Percentiles rank a stretch among this genome's conserved stretches.
phyloP scores from a whole-genome alignment of 148 eudicot genomes.

The Selenicereus undatus region DNA sequence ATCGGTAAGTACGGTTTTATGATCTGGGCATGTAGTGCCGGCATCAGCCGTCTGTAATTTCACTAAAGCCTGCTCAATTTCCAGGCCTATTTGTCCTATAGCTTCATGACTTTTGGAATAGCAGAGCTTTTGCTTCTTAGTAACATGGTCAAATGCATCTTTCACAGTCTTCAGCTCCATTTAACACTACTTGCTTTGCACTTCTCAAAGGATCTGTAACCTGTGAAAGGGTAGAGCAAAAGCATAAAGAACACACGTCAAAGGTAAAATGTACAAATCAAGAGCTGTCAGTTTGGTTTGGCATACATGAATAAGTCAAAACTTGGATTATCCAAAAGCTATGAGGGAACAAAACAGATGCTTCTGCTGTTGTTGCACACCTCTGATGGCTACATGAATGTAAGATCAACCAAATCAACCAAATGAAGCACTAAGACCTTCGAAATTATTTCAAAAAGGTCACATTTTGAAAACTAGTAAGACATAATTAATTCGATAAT shows the following conservation, averaged over 20 bases:
- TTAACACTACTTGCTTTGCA: background rate
- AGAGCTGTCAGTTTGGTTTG: background rate
- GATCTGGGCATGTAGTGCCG: conserved; percentile 31
- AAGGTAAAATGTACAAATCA: background rate
- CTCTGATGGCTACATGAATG: background rate
- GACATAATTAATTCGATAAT: background rate
- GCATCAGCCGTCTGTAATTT: conserved; percentile 44
- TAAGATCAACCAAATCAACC: background rate
- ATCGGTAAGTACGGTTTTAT: conserved; percentile 46
- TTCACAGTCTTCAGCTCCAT: conserved; percentile 80
- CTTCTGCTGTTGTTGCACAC: background rate
- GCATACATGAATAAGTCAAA: background rate
- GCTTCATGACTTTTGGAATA: conserved; percentile 61
- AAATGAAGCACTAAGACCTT: background rate
- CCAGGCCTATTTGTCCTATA: conserved; percentile 50
- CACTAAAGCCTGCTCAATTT: conserved; percentile 57
- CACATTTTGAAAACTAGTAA: background rate
- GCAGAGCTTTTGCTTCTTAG: conserved; percentile 74
- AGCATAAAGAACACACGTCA: background rate
- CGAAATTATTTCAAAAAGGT: background rate
- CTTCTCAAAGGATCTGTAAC: background rate
- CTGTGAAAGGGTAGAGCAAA: background rate
- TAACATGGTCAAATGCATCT: conserved; percentile 78
- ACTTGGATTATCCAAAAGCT: background rate
- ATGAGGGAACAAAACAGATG: background rate